phyloP scores from a whole-genome alignment of 2,329 filamentous ascomycete species.

The Colletotrichum godetiae region DNA sequence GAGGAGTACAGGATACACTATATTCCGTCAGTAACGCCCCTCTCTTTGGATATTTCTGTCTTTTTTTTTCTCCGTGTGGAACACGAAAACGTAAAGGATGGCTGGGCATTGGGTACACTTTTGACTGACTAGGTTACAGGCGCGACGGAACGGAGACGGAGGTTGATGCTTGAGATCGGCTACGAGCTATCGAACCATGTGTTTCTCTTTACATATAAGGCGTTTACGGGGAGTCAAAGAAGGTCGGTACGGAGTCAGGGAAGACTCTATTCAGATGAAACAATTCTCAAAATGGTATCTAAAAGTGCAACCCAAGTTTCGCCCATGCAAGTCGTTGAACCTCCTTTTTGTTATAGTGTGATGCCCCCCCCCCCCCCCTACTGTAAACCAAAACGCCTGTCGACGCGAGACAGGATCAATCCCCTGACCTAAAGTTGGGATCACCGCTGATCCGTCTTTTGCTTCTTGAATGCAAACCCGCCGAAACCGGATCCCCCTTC shows the following conservation, averaged over 20 bases:
- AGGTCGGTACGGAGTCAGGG: constrained; percentile 25
- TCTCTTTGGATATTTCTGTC: background rate
- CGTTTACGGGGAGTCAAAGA: constrained; percentile 40
- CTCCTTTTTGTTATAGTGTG: background rate
- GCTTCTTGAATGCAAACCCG: constrained; percentile 64
- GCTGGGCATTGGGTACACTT: background rate
- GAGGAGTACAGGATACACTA: constrained; percentile 74
- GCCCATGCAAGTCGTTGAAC: background rate
- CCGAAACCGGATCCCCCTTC: constrained; percentile 55
- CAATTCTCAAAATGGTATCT: constrained; percentile 43
- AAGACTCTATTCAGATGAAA: constrained; percentile 25
- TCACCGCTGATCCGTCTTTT: constrained; percentile 46
- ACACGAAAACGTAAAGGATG: background rate
- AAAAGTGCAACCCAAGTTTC: constrained; percentile 24
- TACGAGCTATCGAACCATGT: background rate
- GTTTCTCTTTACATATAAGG: constrained; percentile 38
- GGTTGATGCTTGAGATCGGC: constrained; percentile 51
- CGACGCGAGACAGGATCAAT: background rate
- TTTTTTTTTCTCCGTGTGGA: background rate
- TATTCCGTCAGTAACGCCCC: constrained; percentile 67
- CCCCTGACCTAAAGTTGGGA: background rate
- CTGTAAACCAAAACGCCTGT: constrained; percentile 22
- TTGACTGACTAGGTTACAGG: constrained; percentile 46
- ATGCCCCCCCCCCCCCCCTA: background rate
- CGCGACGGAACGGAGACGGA: constrained; percentile 68